phyloP scores from a whole-genome alignment of 2,329 filamentous ascomycete genomes.

The Calonectria ilicicola region DNA sequence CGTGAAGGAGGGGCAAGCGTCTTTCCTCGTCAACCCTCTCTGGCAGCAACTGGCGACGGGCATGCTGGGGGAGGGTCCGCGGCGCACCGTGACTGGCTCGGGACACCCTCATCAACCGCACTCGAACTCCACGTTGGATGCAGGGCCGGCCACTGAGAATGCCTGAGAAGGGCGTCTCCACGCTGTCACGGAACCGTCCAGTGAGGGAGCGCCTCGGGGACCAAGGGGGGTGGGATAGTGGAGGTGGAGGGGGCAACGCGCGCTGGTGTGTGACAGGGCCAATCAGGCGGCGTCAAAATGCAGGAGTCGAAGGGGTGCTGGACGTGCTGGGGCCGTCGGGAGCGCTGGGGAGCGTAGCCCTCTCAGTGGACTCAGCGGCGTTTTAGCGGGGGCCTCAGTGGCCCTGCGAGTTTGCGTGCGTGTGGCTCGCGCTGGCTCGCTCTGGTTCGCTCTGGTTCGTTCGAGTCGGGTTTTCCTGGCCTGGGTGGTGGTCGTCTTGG shows the following conservation, averaged over 20 bases:
- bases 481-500: conserved; percentile 17
- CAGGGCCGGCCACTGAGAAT: conserved; percentile 15
- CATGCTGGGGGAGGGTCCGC: conserved; percentile 28
- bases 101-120: conserved; percentile 7
- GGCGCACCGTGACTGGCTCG: conserved; percentile 17
- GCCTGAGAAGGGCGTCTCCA: conserved; percentile 19
- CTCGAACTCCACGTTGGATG: conserved; percentile 16
- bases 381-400: conserved; percentile 26
- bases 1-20: conserved; percentile 16
- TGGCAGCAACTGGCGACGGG: conserved; percentile 23
- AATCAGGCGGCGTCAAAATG: conserved; percentile 40
- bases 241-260: conserved; percentile 32
- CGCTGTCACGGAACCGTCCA: conserved; percentile 5
- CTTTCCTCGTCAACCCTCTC: not conserved
- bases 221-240: conserved; percentile 29
- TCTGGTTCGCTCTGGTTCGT: conserved; percentile 38
- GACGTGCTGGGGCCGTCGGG: conserved; percentile 27
- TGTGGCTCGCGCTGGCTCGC: conserved; percentile 23
- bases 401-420: conserved; percentile 25
- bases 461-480: conserved; percentile 21
- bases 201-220: conserved; percentile 13
- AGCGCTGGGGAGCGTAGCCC: conserved; percentile 31
- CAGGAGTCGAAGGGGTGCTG: conserved; percentile 32
- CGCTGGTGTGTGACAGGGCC: conserved; percentile 32
- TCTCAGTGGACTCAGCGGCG: conserved; percentile 23